These are phyloP conservation scores for Racocetra persica DNA, from an alignment of 371 early-diverging fungal species.

Conservation along the genomic window DNA sequence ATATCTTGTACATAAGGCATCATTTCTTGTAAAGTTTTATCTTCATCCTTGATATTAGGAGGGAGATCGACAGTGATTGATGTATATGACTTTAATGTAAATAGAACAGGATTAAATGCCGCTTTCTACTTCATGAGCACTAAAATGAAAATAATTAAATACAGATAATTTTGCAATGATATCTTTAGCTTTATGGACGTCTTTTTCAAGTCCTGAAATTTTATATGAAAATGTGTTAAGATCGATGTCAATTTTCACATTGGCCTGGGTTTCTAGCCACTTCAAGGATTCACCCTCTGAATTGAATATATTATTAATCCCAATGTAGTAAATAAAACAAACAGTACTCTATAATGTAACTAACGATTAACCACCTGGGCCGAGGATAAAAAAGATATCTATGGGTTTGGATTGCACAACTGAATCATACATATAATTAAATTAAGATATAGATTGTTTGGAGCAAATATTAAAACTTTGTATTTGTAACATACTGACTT, in stretches of 20 bases:
- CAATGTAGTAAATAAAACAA: background rate
- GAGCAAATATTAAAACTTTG: background rate
- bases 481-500: background rate
- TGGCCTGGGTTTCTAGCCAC: background rate
- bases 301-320: background rate
- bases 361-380: constrained; percentile 15
- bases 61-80: constrained; percentile 5
- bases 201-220: background rate
- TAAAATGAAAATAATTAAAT: background rate
- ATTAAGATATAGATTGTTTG: background rate
- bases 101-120: background rate
- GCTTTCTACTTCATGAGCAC: background rate
- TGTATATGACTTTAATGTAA: constrained; percentile 2
- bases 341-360: background rate
- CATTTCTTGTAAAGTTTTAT: constrained; percentile 31
- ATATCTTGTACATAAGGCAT: constrained; percentile 38
- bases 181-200: constrained; percentile 36
- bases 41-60: constrained; percentile 18
- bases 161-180: constrained; percentile 30
- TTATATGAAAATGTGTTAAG: constrained; percentile 19
- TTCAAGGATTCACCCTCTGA: constrained; percentile 35
- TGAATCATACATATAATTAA: constrained; percentile 3
- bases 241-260: constrained; percentile 35
- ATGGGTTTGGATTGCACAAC: constrained; percentile 15
- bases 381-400: constrained; percentile 35